Base-by-base conservation (phyloP, 2,329 filamentous ascomycete species). In the Diplodia intermedia region DNA sequence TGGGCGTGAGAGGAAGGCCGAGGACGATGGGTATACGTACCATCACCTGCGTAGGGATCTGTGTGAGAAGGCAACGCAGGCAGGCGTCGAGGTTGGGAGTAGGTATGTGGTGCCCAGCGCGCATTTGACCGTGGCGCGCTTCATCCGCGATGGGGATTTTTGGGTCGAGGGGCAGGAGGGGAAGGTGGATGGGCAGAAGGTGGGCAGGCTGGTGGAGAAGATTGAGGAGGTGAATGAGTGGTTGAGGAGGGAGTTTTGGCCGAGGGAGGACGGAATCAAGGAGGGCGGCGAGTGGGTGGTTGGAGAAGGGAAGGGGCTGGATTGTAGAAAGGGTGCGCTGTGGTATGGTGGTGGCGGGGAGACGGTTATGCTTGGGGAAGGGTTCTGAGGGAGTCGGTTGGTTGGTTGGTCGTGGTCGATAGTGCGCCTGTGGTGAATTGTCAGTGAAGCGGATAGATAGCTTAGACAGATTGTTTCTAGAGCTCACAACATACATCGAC, bases 91-190 rank as follows among this genome's bases (percentile, higher is more conserved):
- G 18, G 85, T 97, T 40, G 90, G 85, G 26, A 92, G 91, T 65
- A 85, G 94, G 68, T 98, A 97, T 77, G 89, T 94, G 29, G 92
- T 97, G 2, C 94, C 94, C 1, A 94, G 91, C 56, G 93, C 92
- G 18, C 94, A 98, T 81, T 86, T 97, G 75, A 97, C 94, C 0
- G 86, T 98, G 68, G 94, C 87, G 0, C 85, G 94, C 3, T 97
- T 95, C 76, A 85, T 97, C 53, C 85, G 84, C 11, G 85, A 88
- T 50, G 81, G 84, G 14, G 92, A 94, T 53, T 82, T 85, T 49
- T 23, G 20, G 26, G 65, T 29, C 6, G 66, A 49, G 9, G 66
- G 49, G 6, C 50, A 36, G 20, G 81, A 71, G 72, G 36, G 36
- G 31, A 31, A 15, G 5, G 76, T 73, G 26, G 80, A 86, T 71